Percentiles rank a stretch among this genome's conserved stretches.
These are phyloP conservation scores for Colletotrichum lini DNA, from an alignment of 2,329 filamentous ascomycete genomes.

Conservation along the genomic window DNA sequence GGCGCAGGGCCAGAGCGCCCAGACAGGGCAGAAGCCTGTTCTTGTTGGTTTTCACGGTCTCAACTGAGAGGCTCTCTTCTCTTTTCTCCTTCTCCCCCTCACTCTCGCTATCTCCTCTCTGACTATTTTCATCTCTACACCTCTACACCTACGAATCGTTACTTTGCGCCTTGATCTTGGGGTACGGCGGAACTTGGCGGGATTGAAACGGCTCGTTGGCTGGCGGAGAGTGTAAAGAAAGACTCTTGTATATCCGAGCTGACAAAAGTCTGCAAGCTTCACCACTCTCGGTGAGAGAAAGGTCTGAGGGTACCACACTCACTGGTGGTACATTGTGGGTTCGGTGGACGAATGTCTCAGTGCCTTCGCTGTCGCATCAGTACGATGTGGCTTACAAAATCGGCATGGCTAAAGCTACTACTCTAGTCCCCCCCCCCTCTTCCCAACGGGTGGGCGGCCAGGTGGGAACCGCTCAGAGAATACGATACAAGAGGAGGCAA, in stretches of 20 bases:
- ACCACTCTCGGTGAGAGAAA: neutral
- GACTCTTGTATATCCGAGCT: neutral
- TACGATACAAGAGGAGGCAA: conserved; percentile 7
- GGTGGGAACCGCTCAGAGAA: conserved; percentile 11
- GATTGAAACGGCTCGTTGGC: neutral
- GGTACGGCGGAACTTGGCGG: neutral
- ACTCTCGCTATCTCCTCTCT: no score
- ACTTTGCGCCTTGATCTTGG: neutral
- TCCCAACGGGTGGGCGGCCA: conserved; percentile 8
- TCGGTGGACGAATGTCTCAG: conserved; percentile 18
- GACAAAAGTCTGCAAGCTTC: neutral
- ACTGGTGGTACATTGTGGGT: no score
- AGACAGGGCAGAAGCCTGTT: no score
- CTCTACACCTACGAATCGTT: no score
- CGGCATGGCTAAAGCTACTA: neutral
- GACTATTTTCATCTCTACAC: no score
- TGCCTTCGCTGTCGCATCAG: conserved; percentile 10
- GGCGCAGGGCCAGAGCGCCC: conserved; percentile 29
- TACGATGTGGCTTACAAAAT: no score
- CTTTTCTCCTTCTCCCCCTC: no score
- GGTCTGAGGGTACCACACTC: no score
- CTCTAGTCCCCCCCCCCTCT: neutral
- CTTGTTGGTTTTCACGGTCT: no score
- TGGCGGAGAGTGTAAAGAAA: neutral
- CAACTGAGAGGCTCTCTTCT: neutral